These are phyloP conservation scores for Cicer arietinum DNA, from an alignment of 306 rosid species.

Conservation along the genomic window DNA sequence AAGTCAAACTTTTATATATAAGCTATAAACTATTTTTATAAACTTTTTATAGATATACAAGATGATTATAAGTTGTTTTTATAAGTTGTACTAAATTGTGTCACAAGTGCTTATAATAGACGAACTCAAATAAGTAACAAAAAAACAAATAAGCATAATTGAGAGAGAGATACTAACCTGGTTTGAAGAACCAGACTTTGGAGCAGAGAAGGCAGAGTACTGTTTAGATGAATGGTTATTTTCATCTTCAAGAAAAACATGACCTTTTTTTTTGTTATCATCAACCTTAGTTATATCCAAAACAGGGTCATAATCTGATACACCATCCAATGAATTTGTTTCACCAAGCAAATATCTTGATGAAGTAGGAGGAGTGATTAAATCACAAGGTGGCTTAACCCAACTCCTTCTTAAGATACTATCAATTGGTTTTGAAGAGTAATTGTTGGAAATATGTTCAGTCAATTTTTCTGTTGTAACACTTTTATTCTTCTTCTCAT, in stretches of 20 bases:
- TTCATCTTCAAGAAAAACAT: constrained; percentile 42
- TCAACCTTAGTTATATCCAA: constrained; percentile 51
- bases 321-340: constrained; percentile 46
- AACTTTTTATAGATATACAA: no score
- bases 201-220: constrained; percentile 48
- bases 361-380: constrained; percentile 76
- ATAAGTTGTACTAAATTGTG: no score
- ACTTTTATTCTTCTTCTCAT: constrained; percentile 46
- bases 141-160: neutral
- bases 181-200: constrained; percentile 54
- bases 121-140: no score
- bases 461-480: constrained; percentile 25
- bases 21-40: no score
- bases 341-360: constrained; percentile 75
- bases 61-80: no score
- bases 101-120: no score
- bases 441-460: constrained; percentile 44
- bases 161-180: constrained; percentile 55
- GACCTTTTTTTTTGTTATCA: constrained; percentile 31
- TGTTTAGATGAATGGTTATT: constrained; percentile 45
- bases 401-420: constrained; percentile 58
- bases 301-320: constrained; percentile 52
- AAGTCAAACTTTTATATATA: no score
- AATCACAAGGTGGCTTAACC: constrained; percentile 59
- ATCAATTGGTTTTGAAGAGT: constrained; percentile 52